Percentiles rank a stretch among this genome's conserved stretches.
These are phyloP conservation scores for Calocybe indica DNA, from an alignment of 768 basidiomycete species.

Conservation along the genomic window DNA sequence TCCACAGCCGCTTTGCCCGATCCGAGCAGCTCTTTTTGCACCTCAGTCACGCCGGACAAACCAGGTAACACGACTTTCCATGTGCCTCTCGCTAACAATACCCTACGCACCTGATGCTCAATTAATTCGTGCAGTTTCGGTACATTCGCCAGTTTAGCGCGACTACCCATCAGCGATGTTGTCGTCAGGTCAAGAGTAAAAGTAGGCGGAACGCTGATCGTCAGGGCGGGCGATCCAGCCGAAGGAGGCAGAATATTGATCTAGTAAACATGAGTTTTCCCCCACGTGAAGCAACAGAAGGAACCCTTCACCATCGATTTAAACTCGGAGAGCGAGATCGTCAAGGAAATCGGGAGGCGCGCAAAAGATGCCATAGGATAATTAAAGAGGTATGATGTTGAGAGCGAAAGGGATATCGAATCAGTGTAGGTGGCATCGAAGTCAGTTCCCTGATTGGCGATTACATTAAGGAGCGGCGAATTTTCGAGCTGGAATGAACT, in stretches of 20 bases:
- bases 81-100: slow-evolving; percentile 50
- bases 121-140: slow-evolving; percentile 97
- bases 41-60: slow-evolving; percentile 32
- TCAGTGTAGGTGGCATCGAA: slow-evolving; percentile 85
- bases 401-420: slow-evolving; percentile 75
- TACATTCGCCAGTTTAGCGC: slow-evolving; percentile 96
- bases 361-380: slow-evolving; percentile 82
- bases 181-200: slow-evolving; percentile 85
- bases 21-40: slow-evolving; percentile 25
- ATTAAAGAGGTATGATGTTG: slow-evolving; percentile 78
- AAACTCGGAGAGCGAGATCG: slow-evolving; percentile 72
- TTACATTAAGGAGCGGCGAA: no score
- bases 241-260: slow-evolving; percentile 59
- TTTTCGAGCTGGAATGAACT: no score
- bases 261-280: slow-evolving; percentile 25
- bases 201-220: slow-evolving; percentile 73
- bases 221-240: slow-evolving; percentile 45
- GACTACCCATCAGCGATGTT: slow-evolving; percentile 88
- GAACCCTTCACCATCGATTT: slow-evolving; percentile 49
- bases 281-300: neutral
- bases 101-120: slow-evolving; percentile 70
- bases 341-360: slow-evolving; percentile 74
- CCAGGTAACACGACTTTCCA: slow-evolving; percentile 71
- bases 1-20: slow-evolving; percentile 1
- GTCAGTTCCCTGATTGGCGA: slow-evolving; percentile 55